Evolutionary conservation across 441 rosid species (phyloP).

Genomic region (Melastoma candidum): DNA sequence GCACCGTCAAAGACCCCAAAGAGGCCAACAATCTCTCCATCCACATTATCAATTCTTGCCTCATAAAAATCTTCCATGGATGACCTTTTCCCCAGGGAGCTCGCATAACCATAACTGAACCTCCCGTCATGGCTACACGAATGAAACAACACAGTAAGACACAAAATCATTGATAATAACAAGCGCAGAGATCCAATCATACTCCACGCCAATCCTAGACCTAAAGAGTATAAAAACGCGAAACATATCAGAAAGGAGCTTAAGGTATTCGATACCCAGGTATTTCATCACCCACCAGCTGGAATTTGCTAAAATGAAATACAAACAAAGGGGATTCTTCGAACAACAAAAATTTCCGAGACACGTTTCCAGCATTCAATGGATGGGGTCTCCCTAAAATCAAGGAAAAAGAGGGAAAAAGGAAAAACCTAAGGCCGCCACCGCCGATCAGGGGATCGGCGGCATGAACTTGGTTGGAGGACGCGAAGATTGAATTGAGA

Average conservation of each 20-base stretch:
- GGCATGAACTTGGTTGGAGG: constrained; percentile 65
- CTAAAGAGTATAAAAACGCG: no score
- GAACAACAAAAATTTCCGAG: no score
- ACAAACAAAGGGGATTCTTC: no score
- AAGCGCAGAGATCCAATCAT: no score
- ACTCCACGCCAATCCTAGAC: no score
- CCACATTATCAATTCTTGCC: constrained; percentile 83
- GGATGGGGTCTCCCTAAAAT: no score
- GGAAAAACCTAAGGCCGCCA: constrained; percentile 72
- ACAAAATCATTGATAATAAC: no score
- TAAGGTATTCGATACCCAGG: no score
- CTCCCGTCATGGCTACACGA: constrained; percentile 73
- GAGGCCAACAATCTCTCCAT: constrained; percentile 85
- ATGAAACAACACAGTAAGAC: constrained; percentile 13
- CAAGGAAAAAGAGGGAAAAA: neutral
- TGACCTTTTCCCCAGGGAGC: constrained; percentile 93
- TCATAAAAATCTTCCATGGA: constrained; percentile 99
- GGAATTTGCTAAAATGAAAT: no score
- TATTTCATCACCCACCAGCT: no score
- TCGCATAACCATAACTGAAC: constrained; percentile 98
- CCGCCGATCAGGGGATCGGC: constrained; percentile 81
- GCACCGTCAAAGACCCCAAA: constrained; percentile 99
- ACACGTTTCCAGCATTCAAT: no score
- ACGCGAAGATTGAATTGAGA: constrained; percentile 61
- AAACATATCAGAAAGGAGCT: no score